These are phyloP conservation scores for Neonectria faginata DNA, from an alignment of 2,329 filamentous ascomycete species.

Conservation along the genomic window DNA sequence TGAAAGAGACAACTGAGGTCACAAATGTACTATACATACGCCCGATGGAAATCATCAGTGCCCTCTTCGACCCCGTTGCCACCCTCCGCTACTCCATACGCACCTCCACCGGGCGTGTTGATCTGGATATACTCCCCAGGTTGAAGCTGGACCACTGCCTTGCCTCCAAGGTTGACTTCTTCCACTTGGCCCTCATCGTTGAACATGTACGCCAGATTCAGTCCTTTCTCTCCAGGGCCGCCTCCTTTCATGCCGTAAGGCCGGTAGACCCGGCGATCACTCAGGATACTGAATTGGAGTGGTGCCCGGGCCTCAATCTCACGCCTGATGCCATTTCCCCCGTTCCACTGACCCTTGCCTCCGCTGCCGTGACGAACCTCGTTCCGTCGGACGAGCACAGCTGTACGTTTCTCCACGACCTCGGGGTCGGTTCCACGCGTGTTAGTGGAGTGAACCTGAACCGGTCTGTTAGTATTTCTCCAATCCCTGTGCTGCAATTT, in stretches of 20 bases:
- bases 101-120: constrained; percentile 52
- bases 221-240: constrained; percentile 39
- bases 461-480: not conserved
- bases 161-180: constrained; percentile 48
- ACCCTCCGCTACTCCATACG: constrained; percentile 33
- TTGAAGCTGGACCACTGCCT: constrained; percentile 47
- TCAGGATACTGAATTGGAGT: constrained; percentile 51
- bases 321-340: constrained; percentile 51
- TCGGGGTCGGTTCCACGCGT: constrained; percentile 50
- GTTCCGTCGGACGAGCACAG: constrained; percentile 50
- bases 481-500: too few relatives aligned
- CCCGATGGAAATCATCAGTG: constrained; percentile 24
- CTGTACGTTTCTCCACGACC: constrained; percentile 51
- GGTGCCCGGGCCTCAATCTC: constrained; percentile 52
- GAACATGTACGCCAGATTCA: constrained; percentile 46
- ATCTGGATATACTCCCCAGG: constrained; percentile 52
- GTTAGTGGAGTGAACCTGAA: constrained; percentile 47
- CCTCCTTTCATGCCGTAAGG: constrained; percentile 53
- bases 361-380: constrained; percentile 47
- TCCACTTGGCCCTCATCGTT: constrained; percentile 45
- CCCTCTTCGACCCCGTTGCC: not conserved
- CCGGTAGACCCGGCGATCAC: constrained; percentile 49
- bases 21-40: constrained; percentile 9
- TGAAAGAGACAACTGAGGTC: not conserved
- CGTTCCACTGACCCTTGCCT: constrained; percentile 46